These are phyloP conservation scores for Colletotrichum horii DNA, from an alignment of 2,329 filamentous ascomycete genomes.

Conservation along the genomic window DNA sequence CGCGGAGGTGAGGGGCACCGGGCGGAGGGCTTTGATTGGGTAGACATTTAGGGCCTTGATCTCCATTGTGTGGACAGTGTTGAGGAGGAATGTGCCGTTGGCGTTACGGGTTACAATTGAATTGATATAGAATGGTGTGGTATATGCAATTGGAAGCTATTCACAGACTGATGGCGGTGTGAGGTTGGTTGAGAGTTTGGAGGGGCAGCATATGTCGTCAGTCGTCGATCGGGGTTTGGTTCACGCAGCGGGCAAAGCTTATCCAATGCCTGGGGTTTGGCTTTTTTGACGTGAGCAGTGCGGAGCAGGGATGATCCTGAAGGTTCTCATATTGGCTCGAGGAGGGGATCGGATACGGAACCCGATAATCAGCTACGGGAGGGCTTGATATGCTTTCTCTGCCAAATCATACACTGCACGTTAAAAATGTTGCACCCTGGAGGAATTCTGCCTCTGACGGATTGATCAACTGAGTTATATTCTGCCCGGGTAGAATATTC, in stretches of 20 bases:
- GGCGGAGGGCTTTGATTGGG: slow-evolving; percentile 75
- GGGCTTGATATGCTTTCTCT: neutral
- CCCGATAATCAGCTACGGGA: neutral
- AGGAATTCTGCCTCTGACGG: neutral
- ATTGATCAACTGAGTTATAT: neutral
- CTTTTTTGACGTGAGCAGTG: neutral
- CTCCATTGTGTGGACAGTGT: neutral
- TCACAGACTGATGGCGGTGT: neutral
- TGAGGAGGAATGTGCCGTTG: neutral
- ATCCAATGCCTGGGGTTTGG: neutral
- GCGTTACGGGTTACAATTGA: neutral
- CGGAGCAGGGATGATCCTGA: neutral
- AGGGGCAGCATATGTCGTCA: neutral
- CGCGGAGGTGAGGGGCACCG: slow-evolving; percentile 58
- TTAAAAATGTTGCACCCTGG: neutral
- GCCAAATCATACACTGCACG: neutral
- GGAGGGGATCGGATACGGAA: neutral
- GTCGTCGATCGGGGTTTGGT: neutral
- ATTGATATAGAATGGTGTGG: neutral
- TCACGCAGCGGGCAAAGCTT: neutral
- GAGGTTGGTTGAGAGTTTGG: slow-evolving; percentile 4
- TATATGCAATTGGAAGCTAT: neutral
- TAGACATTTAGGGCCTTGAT: slow-evolving; percentile 64
- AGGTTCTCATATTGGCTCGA: neutral
- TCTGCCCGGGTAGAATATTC: slow-evolving; percentile 16